Base-by-base conservation (phyloP, 345 rosid genomes). In the Eucalyptus guilfoylei region DNA sequence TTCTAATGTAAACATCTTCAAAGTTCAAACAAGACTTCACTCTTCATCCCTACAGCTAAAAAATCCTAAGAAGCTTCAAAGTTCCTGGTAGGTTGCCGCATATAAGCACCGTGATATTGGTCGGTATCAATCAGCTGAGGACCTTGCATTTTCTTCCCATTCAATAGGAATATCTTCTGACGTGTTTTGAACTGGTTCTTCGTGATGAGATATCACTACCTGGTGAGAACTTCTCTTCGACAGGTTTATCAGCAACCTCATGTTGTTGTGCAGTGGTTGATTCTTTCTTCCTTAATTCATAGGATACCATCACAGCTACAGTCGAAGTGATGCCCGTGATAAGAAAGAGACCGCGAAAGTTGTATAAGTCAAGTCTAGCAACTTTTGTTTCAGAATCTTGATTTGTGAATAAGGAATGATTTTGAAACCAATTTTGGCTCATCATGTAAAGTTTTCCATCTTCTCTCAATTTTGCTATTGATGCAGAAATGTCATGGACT, bases 381-480 rank as follows among this genome's bases (percentile, higher is more conserved):
- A 88, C 80, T 17, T 55, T 23, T 80, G 21, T 6, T 15, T 2
- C 54, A 5, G 54, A 49, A 49, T 49, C 54, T 49, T 49, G 54
- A 49, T 49, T 49, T 16, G 54, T 49, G 54, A 6, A 50, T 14
- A 40, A 19, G 9, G 58, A 9, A 9, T 60, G 86, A n/a, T 60
- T 76, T 19, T 50, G 40, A 58, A 88, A 88, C 91, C 91, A 88
- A 23, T 28, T 44, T 34, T 89, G 85, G 49, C 91, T 88, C 6
- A 93, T 87, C 44, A 16, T 28, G 32, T 30, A 24, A 9, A 93
- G 89, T 69, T 34, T 88, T 34, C 86, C 93, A n/a, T 87, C 86
- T 87, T 88, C 89, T 87, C 92, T 91, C 37, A 93, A 55, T 52
- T 52, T 90, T 44, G 89, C 92, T 6, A 92, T 90, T 67, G 92